Conservation (phyloP, 148 eudicot species). For the Rhododendron simsii region DNA sequence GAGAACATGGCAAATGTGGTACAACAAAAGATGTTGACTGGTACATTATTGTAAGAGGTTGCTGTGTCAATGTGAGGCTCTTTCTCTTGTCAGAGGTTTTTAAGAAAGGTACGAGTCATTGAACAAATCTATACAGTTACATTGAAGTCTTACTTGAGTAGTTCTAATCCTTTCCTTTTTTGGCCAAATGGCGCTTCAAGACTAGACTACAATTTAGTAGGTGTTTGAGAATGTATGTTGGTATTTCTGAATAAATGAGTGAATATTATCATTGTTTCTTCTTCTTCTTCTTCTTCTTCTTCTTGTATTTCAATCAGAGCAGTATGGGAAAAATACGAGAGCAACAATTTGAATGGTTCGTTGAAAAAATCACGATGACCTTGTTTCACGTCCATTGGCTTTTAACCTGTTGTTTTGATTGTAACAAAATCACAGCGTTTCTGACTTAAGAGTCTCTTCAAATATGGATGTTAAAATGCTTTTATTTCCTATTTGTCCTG, state of each 20-base stretch:
- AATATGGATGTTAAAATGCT: background rate
- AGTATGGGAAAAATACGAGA: background rate
- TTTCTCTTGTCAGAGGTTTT: background rate
- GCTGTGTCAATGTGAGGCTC: background rate
- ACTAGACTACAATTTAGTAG: background rate
- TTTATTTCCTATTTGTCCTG: background rate
- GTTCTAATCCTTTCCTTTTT: background rate
- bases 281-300: too few relatives aligned
- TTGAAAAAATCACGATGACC: background rate
- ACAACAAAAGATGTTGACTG: background rate
- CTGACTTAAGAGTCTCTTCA: background rate
- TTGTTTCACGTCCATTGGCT: background rate
- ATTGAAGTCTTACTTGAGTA: too few relatives aligned
- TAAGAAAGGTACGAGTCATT: too few relatives aligned
- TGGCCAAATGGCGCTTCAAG: background rate
- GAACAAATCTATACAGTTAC: too few relatives aligned
- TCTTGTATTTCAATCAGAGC: too few relatives aligned
- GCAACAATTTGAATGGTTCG: background rate
- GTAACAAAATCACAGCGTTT: too few relatives aligned
- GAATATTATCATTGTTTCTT: background rate
- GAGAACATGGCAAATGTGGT: background rate
- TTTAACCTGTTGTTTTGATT: background rate
- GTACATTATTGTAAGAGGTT: background rate
- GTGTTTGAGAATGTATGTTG: too few relatives aligned
- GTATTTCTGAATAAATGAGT: too few relatives aligned